A percentile compares a stretch with the other conserved stretches of the same genome.
Evolutionary conservation across 75 land plant species (phyloP).

Genomic region (Ceratopteris richardii): DNA sequence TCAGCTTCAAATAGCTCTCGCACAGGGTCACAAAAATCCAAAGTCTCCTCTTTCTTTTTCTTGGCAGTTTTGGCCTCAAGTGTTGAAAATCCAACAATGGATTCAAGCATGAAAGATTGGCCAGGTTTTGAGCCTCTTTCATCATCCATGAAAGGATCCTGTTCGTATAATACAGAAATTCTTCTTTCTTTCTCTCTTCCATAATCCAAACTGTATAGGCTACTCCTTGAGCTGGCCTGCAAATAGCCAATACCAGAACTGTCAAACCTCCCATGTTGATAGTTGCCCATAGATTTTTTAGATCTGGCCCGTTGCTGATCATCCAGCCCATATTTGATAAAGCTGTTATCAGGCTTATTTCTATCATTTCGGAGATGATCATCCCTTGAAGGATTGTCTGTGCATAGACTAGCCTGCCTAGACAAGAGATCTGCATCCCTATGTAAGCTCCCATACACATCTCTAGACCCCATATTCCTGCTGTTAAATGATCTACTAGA

Average conservation of each 20-base stretch:
- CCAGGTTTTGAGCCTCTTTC: conserved; percentile 4
- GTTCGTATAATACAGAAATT: conserved; percentile 21
- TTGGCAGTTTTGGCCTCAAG: conserved; percentile 31
- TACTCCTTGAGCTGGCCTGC: neutral
- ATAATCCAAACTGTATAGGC: conserved; percentile 30
- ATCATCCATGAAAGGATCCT: conserved; percentile 37
- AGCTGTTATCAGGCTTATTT: neutral
- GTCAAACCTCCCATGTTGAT: conserved; percentile 12
- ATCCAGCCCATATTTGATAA: neutral
- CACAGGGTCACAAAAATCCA: conserved; percentile 69
- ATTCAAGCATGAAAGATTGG: conserved; percentile 15
- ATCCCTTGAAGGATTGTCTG: neutral
- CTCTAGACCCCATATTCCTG: conserved; percentile 24
- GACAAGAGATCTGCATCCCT: neutral
- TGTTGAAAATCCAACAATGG: conserved; percentile 35
- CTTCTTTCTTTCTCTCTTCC: conserved; percentile 61
- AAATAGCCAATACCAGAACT: conserved; percentile 2
- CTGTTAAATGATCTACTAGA: neutral
- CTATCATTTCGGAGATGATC: neutral
- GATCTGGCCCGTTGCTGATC: too few species aligned
- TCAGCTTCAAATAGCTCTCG: conserved; percentile 97
- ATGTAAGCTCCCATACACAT: conserved; percentile 17
- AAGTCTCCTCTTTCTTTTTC: conserved; percentile 53
- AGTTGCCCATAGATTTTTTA: too few species aligned
- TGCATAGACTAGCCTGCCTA: neutral